Evolutionary conservation across 1,284 basidiomycete species (phyloP).

Genomic region (Trametes polyzona): DNA sequence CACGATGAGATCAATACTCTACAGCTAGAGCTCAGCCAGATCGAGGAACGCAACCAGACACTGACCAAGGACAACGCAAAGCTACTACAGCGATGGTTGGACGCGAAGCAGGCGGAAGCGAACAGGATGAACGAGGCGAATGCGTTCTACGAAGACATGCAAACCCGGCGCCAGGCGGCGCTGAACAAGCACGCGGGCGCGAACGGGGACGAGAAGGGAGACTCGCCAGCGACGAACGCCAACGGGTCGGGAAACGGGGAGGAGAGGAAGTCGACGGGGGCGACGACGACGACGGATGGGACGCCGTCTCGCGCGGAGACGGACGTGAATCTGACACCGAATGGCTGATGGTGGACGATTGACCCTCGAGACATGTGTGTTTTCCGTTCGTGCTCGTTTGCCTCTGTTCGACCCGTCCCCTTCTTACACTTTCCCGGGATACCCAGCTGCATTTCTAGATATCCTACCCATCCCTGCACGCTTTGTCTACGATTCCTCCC

Average conservation of each 20-base stretch:
- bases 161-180: slow-evolving; percentile 63
- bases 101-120: slow-evolving; percentile 91
- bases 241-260: slow-evolving; percentile 74
- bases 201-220: slow-evolving; percentile 31
- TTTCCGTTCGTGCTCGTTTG: slow-evolving; percentile 13
- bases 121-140: slow-evolving; percentile 96
- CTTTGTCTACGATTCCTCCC: slow-evolving; percentile 11
- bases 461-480: too few species aligned
- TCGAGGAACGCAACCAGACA: slow-evolving; percentile 84
- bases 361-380: slow-evolving; percentile 30
- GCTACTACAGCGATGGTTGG: slow-evolving; percentile 93
- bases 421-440: slow-evolving; percentile 29
- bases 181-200: slow-evolving; percentile 49
- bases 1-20: slow-evolving; percentile 94
- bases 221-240: slow-evolving; percentile 29
- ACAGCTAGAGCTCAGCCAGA: slow-evolving; percentile 87
- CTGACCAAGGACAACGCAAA: slow-evolving; percentile 93
- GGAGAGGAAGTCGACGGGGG: slow-evolving; percentile 50
- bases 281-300: slow-evolving; percentile 70
- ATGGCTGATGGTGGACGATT: slow-evolving; percentile 77
- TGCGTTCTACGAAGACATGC: slow-evolving; percentile 82
- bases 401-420: slow-evolving; percentile 10
- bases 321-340: slow-evolving; percentile 81
- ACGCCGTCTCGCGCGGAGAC: slow-evolving; percentile 67
- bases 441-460: slow-evolving; percentile 37